Evolutionary conservation across 2,329 filamentous ascomycete genomes (phyloP).

Genomic region (Fusarium sp.): DNA sequence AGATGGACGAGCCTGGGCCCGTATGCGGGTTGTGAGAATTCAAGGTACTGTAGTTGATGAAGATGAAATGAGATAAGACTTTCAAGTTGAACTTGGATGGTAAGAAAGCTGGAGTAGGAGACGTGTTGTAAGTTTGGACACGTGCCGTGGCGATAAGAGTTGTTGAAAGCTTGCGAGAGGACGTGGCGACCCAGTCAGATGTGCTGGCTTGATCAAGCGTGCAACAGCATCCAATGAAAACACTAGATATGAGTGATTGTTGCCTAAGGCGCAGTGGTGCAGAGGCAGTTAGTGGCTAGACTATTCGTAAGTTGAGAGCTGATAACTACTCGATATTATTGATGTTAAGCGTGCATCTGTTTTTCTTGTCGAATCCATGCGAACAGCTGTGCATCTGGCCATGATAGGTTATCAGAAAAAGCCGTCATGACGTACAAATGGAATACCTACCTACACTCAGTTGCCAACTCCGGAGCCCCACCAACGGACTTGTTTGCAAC

Average conservation of each 20-base stretch:
- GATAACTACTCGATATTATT: too few species aligned
- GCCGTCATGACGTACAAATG: constrained; percentile 6
- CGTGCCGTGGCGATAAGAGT: constrained; percentile 34
- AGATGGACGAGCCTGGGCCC: constrained; percentile 18
- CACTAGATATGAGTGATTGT: constrained; percentile 11
- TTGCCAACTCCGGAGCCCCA: not conserved
- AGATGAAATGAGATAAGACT: not conserved
- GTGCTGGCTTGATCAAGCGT: constrained; percentile 21
- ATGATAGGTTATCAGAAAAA: constrained; percentile 2
- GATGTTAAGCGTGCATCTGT: too few species aligned
- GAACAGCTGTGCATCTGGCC: not conserved
- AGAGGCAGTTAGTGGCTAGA: not conserved
- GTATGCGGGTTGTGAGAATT: not conserved
- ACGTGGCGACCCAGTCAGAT: constrained; percentile 31
- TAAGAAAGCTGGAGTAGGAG: not conserved
- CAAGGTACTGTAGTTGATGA: not conserved
- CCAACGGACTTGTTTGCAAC: constrained; percentile 5
- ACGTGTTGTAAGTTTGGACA: constrained; percentile 5
- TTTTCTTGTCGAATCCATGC: too few species aligned
- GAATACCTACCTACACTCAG: too few species aligned
- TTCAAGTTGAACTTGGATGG: not conserved
- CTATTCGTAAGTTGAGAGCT: not conserved
- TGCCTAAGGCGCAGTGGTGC: constrained; percentile 30
- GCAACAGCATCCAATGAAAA: constrained; percentile 27
- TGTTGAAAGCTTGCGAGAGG: constrained; percentile 19